Evolutionary conservation across 441 rosid genomes (phyloP).

Genomic region (Mallotus japonicus): DNA sequence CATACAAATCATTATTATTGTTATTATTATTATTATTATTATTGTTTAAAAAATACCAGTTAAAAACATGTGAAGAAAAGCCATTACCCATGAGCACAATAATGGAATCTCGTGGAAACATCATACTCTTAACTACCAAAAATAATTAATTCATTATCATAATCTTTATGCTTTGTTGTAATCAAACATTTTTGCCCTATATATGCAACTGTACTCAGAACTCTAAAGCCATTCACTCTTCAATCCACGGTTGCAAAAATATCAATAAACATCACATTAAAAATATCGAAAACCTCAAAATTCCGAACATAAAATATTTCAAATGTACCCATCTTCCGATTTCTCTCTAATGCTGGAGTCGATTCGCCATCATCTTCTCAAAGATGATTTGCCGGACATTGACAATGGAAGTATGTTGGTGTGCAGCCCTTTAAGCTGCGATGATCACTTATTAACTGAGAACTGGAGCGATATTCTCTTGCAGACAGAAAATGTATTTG

Average conservation of each 20-base stretch:
- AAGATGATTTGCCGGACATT: constrained; percentile 14
- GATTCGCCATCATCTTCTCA: constrained; percentile 25
- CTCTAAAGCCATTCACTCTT: neutral
- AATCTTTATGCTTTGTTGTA: too few relatives aligned
- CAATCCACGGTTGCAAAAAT: neutral
- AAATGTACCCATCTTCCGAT: neutral
- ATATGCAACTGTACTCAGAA: too few relatives aligned
- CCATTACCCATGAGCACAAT: neutral
- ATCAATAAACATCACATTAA: too few relatives aligned
- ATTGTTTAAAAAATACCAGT: too few relatives aligned
- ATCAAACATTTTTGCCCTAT: too few relatives aligned
- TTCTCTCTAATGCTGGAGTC: constrained; percentile 19
- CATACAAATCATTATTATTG: too few relatives aligned
- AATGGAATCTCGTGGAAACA: neutral
- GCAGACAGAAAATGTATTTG: neutral
- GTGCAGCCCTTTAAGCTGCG: constrained; percentile 13
- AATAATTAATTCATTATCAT: too few relatives aligned
- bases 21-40: too few relatives aligned
- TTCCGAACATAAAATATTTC: too few relatives aligned
- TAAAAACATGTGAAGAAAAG: neutral
- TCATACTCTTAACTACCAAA: neutral
- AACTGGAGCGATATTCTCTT: constrained; percentile 30
- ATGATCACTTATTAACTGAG: constrained; percentile 15
- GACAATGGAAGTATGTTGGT: neutral
- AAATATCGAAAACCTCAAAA: too few relatives aligned